These are phyloP conservation scores for Spergularia azorica DNA, from an alignment of 179 eudicot genomes.

Conservation along the genomic window DNA sequence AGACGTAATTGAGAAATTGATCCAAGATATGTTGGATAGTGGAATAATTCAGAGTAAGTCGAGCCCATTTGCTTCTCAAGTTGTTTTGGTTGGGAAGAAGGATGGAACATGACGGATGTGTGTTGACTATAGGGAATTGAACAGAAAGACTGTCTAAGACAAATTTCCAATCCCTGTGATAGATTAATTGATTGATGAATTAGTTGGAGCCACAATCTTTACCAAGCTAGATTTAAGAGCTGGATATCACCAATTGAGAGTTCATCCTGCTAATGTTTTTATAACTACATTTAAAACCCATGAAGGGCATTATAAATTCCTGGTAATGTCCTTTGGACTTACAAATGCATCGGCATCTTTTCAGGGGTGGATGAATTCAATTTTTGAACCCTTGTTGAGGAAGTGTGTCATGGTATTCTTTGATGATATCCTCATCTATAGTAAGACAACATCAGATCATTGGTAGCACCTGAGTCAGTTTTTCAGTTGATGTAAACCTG, in stretches of 20 bases:
- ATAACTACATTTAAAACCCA: no score
- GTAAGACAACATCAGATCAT: background rate
- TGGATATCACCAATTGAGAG: no score
- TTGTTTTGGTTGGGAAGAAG: background rate
- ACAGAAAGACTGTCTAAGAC: no score
- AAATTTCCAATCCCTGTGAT: no score
- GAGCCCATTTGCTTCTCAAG: background rate
- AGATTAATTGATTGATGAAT: no score
- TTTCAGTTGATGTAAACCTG: background rate
- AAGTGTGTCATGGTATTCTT: background rate
- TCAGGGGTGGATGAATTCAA: background rate
- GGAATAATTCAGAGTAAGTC: background rate
- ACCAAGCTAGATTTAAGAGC: no score
- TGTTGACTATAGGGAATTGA: no score
- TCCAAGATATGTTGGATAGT: no score
- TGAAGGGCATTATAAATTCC: background rate
- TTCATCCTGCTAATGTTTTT: no score
- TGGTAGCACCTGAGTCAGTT: background rate
- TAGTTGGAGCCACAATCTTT: no score
- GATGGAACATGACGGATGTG: background rate
- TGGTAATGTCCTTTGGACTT: background rate
- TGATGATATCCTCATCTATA: background rate
- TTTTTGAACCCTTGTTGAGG: background rate
- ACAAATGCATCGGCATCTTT: background rate
- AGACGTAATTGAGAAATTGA: no score